These are phyloP conservation scores for Epichloe sylvatica DNA, from an alignment of 2,329 filamentous ascomycete genomes.

Conservation along the genomic window DNA sequence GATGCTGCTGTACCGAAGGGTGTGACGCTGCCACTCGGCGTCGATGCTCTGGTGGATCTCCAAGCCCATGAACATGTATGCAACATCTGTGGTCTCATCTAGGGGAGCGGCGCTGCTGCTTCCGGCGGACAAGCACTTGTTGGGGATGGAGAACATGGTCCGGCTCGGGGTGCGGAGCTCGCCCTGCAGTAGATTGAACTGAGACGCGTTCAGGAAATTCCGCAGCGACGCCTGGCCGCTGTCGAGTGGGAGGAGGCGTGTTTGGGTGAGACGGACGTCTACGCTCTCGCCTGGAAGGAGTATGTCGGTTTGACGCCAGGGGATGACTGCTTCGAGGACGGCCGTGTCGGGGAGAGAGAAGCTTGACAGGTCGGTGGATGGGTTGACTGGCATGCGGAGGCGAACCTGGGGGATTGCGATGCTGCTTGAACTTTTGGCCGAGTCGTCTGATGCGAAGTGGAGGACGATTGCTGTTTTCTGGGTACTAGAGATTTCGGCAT, in stretches of 20 bases:
- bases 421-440: background rate
- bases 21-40: constrained; percentile 28
- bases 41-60: constrained; percentile 36
- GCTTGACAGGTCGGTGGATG: constrained; percentile 14
- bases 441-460: constrained; percentile 28
- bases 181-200: constrained; percentile 30
- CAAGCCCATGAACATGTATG: constrained; percentile 33
- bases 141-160: constrained; percentile 18
- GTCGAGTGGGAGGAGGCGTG: constrained; percentile 25
- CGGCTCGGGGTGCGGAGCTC: constrained; percentile 26
- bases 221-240: constrained; percentile 24
- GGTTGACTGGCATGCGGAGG: constrained; percentile 18
- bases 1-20: constrained; percentile 36
- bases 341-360: constrained; percentile 17
- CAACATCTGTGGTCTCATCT: constrained; percentile 9
- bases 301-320: constrained; percentile 24
- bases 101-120: background rate
- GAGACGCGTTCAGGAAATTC: constrained; percentile 30
- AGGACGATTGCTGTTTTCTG: constrained; percentile 27
- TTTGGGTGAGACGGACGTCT: constrained; percentile 31
- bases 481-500: constrained; percentile 13
- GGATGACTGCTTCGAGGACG: constrained; percentile 18
- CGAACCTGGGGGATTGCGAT: constrained; percentile 11
- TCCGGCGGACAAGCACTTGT: constrained; percentile 7
- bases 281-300: constrained; percentile 32